Conservation (phyloP, 164 flowering plant genomes). For the Warburgia ugandensis region DNA sequence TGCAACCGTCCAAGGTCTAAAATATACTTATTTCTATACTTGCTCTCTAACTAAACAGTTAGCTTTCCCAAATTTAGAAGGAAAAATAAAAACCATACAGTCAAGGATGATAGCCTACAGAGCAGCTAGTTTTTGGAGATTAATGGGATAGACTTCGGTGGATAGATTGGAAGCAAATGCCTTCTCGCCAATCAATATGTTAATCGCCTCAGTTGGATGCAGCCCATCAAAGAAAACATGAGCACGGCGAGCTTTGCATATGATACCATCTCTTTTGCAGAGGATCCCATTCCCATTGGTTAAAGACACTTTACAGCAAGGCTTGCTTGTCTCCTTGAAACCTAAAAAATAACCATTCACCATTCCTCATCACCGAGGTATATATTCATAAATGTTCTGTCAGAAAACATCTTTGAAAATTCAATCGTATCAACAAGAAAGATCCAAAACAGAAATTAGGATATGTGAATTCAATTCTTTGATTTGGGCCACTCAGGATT, state of each 20-base stretch:
- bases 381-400: neutral
- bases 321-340: slow-evolving; percentile 25
- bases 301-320: slow-evolving; percentile 45
- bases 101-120: slow-evolving; percentile 1
- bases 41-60: no score
- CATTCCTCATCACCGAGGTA: no score
- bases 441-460: no score
- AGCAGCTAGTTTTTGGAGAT: slow-evolving; percentile 26
- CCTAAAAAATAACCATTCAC: no score
- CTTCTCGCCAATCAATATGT: slow-evolving; percentile 33
- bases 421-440: no score
- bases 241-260: slow-evolving; percentile 28
- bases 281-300: slow-evolving; percentile 28
- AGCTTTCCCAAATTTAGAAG: no score
- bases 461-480: no score
- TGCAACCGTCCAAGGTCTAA: no score
- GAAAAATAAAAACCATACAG: neutral
- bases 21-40: no score
- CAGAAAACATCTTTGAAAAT: neutral
- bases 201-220: slow-evolving; percentile 64
- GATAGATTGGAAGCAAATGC: slow-evolving; percentile 34
- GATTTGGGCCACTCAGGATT: no score
- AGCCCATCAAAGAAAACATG: slow-evolving; percentile 61
- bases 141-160: slow-evolving; percentile 49
- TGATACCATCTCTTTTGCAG: slow-evolving; percentile 37